Base-by-base conservation (phyloP, 1,284 basidiomycete genomes). In the Trichosporon sp. region DNA sequence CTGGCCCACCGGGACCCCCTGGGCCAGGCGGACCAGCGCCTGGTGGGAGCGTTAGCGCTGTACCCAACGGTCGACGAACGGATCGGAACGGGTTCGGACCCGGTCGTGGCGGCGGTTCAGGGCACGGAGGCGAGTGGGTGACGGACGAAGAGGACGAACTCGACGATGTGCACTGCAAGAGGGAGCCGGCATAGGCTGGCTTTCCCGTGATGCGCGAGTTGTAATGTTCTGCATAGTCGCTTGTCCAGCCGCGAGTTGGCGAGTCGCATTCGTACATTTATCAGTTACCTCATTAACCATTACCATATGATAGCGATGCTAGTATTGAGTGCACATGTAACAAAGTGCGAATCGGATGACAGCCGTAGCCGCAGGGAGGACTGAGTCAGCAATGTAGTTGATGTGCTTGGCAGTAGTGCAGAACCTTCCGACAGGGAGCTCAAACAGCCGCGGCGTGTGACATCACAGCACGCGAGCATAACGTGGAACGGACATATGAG, bases 61-160 rank as follows among this genome's bases (percentile, higher is more conserved):
- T 26, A n/a, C 16, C 26, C 4, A 43, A n/a, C 43, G 51, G 51
- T 54, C 43, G 31, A 32, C 7, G 16, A 12, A 11, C 31, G 37
- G 21, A 65, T 56, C 16, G 31, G 32, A 63, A 63, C 59, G 59
- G 59, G 16, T 63, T 63, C 32, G 59, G 59, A 35, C 31, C 31
- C 31, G 59, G 59, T 14, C 21, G 4, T 4, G 65, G 37, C 40
- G 14, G n/a, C 40, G 14, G n/a, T 8, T 5, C 19, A 16, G 61
- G 32, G 38, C 16, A 4, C 46, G 59, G 59, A 37, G 72, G 66
- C 2, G 67, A 70, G 19, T 56, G 72, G 69, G 70, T 46, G 54
- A 69, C 69, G 14, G 71, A 75, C n/a, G 74, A 75, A 31, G 71
- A 68, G 61, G 74, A 75, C 26, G 70, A 71, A 63, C 68, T 70